A percentile compares a stretch with the other conserved stretches of the same genome.
Evolutionary conservation across 495 filamentous ascomycete genomes (phyloP).

Genomic region (Penicillium ucsense): DNA sequence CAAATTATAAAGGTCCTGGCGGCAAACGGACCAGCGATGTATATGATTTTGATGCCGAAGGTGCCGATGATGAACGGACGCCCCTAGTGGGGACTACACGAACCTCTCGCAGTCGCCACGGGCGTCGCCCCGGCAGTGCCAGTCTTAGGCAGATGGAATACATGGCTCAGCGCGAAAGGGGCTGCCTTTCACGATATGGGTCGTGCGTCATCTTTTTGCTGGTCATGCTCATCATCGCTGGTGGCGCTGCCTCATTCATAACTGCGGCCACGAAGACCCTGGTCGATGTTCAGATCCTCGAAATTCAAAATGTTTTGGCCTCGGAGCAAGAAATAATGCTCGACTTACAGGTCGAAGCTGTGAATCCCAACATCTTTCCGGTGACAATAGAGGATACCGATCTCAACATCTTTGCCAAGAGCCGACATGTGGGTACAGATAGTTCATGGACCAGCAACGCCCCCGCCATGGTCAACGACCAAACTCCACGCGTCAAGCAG

Average conservation of each 20-base stretch:
- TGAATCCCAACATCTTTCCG: constrained; percentile 85
- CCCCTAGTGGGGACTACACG: constrained; percentile 67
- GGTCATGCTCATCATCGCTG: constrained; percentile 64
- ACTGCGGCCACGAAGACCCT: constrained; percentile 86
- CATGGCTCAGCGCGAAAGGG: constrained; percentile 55
- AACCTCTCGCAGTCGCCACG: constrained; percentile 49
- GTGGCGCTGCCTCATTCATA: constrained; percentile 76
- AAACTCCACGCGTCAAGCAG: constrained; percentile 27
- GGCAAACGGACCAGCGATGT: constrained; percentile 44
- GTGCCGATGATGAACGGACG: constrained; percentile 84
- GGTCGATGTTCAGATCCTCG: constrained; percentile 59
- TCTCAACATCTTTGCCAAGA: constrained; percentile 88
- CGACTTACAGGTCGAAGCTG: constrained; percentile 75
- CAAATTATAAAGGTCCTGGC: constrained; percentile 32
- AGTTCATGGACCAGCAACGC: constrained; percentile 60
- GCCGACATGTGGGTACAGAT: constrained; percentile 70
- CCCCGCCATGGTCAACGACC: constrained; percentile 9
- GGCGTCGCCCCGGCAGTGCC: constrained; percentile 46
- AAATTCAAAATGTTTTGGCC: constrained; percentile 80
- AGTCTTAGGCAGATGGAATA: constrained; percentile 66
- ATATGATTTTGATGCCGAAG: constrained; percentile 62
- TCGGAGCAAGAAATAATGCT: constrained; percentile 95
- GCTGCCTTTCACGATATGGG: constrained; percentile 61
- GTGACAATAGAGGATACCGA: constrained; percentile 77
- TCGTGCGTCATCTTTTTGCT: constrained; percentile 68